Conservation (phyloP, 2,329 filamentous ascomycete genomes). For the Cladophialophora chaetospira region DNA sequence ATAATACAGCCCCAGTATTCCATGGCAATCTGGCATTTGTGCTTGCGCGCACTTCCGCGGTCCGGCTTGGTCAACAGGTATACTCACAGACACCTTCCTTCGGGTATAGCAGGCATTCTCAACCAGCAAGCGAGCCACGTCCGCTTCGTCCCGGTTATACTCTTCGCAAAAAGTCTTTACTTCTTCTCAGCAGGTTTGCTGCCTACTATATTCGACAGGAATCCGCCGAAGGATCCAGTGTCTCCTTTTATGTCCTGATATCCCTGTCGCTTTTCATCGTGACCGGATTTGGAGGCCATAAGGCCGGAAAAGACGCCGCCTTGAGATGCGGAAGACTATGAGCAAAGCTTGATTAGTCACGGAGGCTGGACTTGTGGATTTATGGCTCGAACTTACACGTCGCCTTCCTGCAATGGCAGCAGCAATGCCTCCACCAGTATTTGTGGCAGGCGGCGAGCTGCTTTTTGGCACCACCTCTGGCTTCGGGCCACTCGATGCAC, state of each 20-base stretch:
- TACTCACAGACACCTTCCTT: too few relatives aligned
- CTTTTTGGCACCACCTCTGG: slow-evolving; percentile 46
- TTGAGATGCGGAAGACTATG: slow-evolving; percentile 28
- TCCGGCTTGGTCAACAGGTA: too few relatives aligned
- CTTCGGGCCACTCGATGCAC: slow-evolving; percentile 16
- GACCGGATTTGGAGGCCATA: slow-evolving; percentile 19
- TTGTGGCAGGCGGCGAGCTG: slow-evolving; percentile 75
- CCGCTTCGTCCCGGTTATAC: too few relatives aligned
- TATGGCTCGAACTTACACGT: slow-evolving; percentile 22
- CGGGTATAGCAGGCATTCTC: too few relatives aligned
- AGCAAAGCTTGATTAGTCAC: not conserved
- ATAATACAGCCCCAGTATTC: too few relatives aligned
- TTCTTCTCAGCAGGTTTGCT: slow-evolving; percentile 27
- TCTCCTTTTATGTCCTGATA: slow-evolving; percentile 28
- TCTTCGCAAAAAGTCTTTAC: not conserved
- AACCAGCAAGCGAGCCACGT: too few relatives aligned
- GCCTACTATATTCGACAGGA: slow-evolving; percentile 19
- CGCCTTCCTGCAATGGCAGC: slow-evolving; percentile 26
- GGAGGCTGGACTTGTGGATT: not conserved
- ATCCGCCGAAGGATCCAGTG: slow-evolving; percentile 14
- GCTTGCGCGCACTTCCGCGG: too few relatives aligned
- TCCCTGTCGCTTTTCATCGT: slow-evolving; percentile 21
- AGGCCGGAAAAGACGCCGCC: slow-evolving; percentile 29
- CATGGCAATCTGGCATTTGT: too few relatives aligned
- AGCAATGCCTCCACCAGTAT: slow-evolving; percentile 72